phyloP scores from a whole-genome alignment of 139 green algal species.

The Picochlorum costavermella region DNA sequence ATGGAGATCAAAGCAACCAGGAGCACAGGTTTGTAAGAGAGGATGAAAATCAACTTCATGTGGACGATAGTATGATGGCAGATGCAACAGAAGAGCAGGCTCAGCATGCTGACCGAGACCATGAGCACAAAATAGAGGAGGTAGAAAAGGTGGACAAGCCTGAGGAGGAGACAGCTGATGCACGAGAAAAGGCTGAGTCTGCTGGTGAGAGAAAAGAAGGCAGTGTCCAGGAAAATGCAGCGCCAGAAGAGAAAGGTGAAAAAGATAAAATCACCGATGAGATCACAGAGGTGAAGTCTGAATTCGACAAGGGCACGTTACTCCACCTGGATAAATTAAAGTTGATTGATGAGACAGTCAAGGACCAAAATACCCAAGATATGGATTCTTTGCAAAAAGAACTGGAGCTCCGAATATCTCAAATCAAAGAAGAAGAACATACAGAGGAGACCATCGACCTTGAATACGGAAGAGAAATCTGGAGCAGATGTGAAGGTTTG shows the following conservation, averaged over 20 bases:
- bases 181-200: background rate
- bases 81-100: background rate
- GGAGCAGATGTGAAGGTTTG: slow-evolving; percentile 73
- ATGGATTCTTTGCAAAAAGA: slow-evolving; percentile 37
- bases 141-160: background rate
- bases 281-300: slow-evolving; percentile 14
- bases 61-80: background rate
- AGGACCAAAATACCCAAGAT: slow-evolving; percentile 13
- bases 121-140: background rate
- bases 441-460: slow-evolving; percentile 9
- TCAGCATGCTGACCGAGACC: background rate
- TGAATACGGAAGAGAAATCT: slow-evolving; percentile 48
- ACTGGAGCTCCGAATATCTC: slow-evolving; percentile 44
- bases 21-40: background rate
- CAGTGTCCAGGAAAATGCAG: background rate
- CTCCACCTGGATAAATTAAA: slow-evolving; percentile 7
- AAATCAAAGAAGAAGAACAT: slow-evolving; percentile 12
- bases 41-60: background rate
- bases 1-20: background rate
- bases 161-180: slow-evolving; percentile 3
- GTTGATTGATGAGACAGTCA: slow-evolving; percentile 9
- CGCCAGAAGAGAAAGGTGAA: slow-evolving; percentile 9
- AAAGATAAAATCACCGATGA: slow-evolving; percentile 16
- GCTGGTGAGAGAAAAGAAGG: slow-evolving; percentile 19
- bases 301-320: slow-evolving; percentile 19